A percentile compares a stretch with the other conserved stretches of the same genome.
Conservation (phyloP, 352 stramenopile genomes). For the Globisporangium radiosum region DNA sequence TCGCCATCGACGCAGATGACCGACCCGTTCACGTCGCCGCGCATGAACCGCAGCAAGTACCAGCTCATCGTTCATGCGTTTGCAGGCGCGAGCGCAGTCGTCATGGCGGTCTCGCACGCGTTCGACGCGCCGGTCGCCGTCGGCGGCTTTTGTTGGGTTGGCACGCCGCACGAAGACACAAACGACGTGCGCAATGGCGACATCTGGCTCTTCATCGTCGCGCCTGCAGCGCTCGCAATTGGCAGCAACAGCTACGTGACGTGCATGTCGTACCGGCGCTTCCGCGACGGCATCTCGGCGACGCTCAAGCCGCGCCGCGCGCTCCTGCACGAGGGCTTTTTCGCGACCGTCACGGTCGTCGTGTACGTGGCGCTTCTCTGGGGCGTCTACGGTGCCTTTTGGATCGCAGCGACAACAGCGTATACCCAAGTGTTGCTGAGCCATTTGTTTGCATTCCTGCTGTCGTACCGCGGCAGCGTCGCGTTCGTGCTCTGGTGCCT, state of each 20-base stretch:
- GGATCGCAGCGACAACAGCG: conserved; percentile 26
- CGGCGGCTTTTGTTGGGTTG: conserved; percentile 71
- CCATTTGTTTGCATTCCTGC: conserved; percentile 55
- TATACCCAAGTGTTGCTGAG: conserved; percentile 39
- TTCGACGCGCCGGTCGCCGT: conserved; percentile 55
- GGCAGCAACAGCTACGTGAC: conserved; percentile 61
- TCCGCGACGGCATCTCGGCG: conserved; percentile 51
- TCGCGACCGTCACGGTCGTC: conserved; percentile 62
- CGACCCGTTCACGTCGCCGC: conserved; percentile 72
- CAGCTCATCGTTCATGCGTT: conserved; percentile 38
- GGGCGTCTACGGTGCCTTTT: conserved; percentile 62
- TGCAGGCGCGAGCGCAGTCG: conserved; percentile 27
- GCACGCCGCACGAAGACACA: conserved; percentile 30
- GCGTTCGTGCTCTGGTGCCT: conserved; percentile 69
- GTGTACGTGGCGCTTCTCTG: conserved; percentile 63
- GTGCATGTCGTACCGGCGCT: conserved; percentile 49
- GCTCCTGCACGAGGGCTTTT: conserved; percentile 61
- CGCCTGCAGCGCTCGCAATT: conserved; percentile 43
- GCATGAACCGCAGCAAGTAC: conserved; percentile 63
- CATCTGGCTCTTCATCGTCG: conserved; percentile 70
- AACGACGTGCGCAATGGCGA: conserved; percentile 25
- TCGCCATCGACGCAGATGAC: conserved; percentile 36
- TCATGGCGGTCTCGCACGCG: conserved; percentile 46
- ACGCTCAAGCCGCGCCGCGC: conserved; percentile 48
- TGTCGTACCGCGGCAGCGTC: conserved; percentile 66